Base-by-base conservation (phyloP, 805 yeast genomes). In the Alloascoidea africana region DNA sequence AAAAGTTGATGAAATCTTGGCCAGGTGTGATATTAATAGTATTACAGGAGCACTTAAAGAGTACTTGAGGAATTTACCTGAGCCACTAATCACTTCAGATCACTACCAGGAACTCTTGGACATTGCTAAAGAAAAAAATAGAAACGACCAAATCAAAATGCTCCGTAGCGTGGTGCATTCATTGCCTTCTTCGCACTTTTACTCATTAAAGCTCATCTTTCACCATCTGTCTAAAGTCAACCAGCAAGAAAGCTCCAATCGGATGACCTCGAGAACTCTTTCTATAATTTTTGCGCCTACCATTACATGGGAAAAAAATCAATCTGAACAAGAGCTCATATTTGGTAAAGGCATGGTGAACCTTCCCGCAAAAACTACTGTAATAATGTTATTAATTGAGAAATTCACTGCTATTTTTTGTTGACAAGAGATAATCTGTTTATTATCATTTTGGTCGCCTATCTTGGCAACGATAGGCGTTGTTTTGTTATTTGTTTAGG, bases 211-310 rank as follows among this genome's bases (percentile, higher is more conserved):
- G 40, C 46, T 60, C 33, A 59, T 91, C 32, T 61, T 80, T 36
- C 59, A 59, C 34, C 98, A 91, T 61, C 62, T 91, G 45, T 57
- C 64, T 35, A 56, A 61, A 39, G 77, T 91, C 19, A 70, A 73
- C 32, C 53, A 60, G 17, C 63, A 66, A 51, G 63, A 72, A 34
- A 55, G 55, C 11, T 51, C 57, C 34, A 91, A 87, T 53, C 67
- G 86, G 54, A 91, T 91, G 98, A 82, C 70, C 32, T 63, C 70
- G 47, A 76, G 76, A 54, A 86, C 91, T 49, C 58, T 91, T 38
- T 76, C 95, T 0, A 84, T 91, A 34, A 95, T 89, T 4, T 91
- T 91, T 64, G 94, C 96, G 1, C 97, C 98, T 3, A 85, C 96
- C 4, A 59, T 91, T 33, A 78, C 86, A 0, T 68, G 94, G 36